Evolutionary conservation across 192 early-diverging fungal genomes (phyloP).

Genomic region (Backusella psychrophila): DNA sequence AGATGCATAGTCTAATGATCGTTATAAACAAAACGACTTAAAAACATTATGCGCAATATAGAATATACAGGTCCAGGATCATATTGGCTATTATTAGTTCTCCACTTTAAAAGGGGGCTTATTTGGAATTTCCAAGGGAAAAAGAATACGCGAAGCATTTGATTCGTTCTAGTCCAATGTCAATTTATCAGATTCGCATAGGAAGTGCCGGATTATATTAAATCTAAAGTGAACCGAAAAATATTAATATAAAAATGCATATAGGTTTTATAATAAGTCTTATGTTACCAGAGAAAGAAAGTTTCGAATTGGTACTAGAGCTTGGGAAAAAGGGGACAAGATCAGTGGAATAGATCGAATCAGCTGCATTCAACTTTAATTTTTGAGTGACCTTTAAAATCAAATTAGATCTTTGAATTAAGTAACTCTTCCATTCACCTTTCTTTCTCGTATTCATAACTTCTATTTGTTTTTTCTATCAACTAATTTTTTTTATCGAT

Average conservation of each 20-base stretch:
- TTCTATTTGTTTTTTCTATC: not conserved
- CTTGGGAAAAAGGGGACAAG: constrained; percentile 6
- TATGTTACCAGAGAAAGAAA: not conserved
- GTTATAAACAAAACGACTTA: not conserved
- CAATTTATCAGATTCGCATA: not conserved
- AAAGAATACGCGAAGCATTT: constrained; percentile 2
- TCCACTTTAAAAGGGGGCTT: not conserved
- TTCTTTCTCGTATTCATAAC: not conserved
- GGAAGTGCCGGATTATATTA: not conserved
- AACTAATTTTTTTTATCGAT: not conserved
- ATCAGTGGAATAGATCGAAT: constrained; percentile 7
- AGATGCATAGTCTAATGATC: not conserved
- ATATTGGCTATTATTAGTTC: not conserved
- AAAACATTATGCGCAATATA: not conserved
- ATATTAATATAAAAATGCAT: not conserved
- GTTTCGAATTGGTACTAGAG: not conserved
- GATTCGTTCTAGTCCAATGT: not conserved
- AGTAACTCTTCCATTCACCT: not conserved
- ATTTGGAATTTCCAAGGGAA: not conserved
- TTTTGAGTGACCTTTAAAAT: constrained; percentile 11
- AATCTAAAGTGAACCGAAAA: not conserved
- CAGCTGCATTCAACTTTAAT: constrained; percentile 13
- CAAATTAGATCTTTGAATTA: not conserved
- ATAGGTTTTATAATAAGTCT: not conserved
- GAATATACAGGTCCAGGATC: not conserved